Evolutionary conservation across 805 yeast genomes (phyloP), one percentile per base, ranked within the genome.

Genomic region (Pichia eremophila): DNA sequence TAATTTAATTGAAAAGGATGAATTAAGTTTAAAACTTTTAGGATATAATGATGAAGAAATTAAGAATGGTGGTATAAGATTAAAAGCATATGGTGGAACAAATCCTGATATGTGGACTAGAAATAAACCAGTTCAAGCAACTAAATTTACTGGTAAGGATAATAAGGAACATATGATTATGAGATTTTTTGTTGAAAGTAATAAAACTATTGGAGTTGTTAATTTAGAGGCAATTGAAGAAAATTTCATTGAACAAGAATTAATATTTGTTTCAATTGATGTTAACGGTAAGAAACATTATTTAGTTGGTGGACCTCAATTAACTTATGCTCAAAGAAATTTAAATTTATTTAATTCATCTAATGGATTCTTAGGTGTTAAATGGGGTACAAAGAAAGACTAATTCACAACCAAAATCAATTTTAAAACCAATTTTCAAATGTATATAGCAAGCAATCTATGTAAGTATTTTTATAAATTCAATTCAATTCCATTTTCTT

Each of bases 121-220:
- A 68, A 85, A 85, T 60, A 78, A 96, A 67, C 96, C 96, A 2
- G 78, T 86, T 39, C 78, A 80, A 43, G 78, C 93, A 14, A 75
- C 85, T 47, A 72, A 81, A 50, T 66, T 78, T 47, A 57, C 60
- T 0, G 95, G 84, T 45, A 75, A 78, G 51, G 82, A 83, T 49
- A 95, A 95, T 2, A 78, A 80, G 56, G 93, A 85, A 54, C 95
- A 85, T 56, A 72, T 85, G 57, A 71, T 80, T 49, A 84, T 90
- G 93, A 80, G 83, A 61, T 89, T 89, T 65, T 89, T 84, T 58
- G 91, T 90, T 39, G 90, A 86, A 61, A 81, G 95, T 39, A 75
- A 74, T 32, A 62, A 70, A 22, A 77, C 69, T 46, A 75, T 75
- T 51, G 96, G 87, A 11, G 70, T 81, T 15, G 95, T 85, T 2